Conservation (phyloP, 2,329 filamentous ascomycete species). For the Capronia coronata region DNA sequence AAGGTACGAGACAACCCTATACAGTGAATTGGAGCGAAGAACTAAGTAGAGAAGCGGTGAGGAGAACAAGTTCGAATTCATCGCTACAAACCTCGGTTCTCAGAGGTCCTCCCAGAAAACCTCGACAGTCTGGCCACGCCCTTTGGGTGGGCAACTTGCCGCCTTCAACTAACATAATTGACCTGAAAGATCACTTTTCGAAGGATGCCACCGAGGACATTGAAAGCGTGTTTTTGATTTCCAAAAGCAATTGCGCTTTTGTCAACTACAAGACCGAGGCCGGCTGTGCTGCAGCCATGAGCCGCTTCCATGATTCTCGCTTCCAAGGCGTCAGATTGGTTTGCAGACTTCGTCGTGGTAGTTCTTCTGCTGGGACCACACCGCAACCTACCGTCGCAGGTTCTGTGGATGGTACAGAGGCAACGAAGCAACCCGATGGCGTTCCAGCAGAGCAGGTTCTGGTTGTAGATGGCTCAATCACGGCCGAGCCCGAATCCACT, state of each 20-base stretch:
- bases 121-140: constrained; percentile 70
- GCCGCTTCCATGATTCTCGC: constrained; percentile 80
- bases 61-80: constrained; percentile 27
- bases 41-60: constrained; percentile 12
- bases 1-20: constrained; percentile 14
- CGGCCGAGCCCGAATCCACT: constrained; percentile 23
- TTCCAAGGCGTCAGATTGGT: constrained; percentile 82
- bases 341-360: constrained; percentile 65
- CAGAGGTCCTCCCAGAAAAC: constrained; percentile 60
- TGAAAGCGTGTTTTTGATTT: constrained; percentile 87
- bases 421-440: constrained; percentile 6
- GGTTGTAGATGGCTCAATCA: constrained; percentile 11
- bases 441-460: constrained; percentile 2
- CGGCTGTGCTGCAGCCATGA: constrained; percentile 68
- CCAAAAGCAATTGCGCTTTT: constrained; percentile 95
- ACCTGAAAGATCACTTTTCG: constrained; percentile 85
- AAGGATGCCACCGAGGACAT: constrained; percentile 66
- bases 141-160: constrained; percentile 95
- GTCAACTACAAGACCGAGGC: constrained; percentile 84
- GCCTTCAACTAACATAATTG: constrained; percentile 71
- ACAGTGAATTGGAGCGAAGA: background rate
- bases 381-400: constrained; percentile 47
- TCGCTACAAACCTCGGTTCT: constrained; percentile 37
- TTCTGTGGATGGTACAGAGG: constrained; percentile 24
- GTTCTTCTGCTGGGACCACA: constrained; percentile 37